Evolutionary conservation across 1,284 basidiomycete species (phyloP).

Genomic region (Lentinula novae-zelandiae): DNA sequence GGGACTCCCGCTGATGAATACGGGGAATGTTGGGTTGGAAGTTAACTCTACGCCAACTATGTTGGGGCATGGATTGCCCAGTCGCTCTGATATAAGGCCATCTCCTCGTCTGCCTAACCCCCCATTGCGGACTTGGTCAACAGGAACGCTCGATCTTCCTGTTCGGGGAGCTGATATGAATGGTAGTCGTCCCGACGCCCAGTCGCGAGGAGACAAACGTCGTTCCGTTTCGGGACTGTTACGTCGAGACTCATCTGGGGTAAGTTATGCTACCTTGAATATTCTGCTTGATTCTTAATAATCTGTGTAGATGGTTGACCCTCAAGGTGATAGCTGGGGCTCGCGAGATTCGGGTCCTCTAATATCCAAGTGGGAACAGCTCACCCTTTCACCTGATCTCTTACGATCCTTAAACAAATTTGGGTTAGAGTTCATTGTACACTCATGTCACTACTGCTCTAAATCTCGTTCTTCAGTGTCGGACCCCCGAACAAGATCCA

Average conservation of each 20-base stretch:
- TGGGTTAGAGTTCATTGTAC: constrained; percentile 56
- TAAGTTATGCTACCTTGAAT: constrained; percentile 34
- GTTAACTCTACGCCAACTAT: constrained; percentile 36
- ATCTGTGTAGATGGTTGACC: constrained; percentile 42
- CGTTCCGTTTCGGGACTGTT: constrained; percentile 66
- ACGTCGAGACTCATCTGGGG: constrained; percentile 72
- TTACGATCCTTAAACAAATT: constrained; percentile 90
- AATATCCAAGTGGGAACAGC: constrained; percentile 95
- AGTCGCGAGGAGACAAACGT: constrained; percentile 58
- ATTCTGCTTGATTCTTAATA: constrained; percentile 12
- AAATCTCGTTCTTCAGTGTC: constrained; percentile 49
- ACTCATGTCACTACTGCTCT: constrained; percentile 15
- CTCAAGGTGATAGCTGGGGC: constrained; percentile 48
- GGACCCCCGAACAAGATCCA: constrained; percentile 99
- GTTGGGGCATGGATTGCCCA: constrained; percentile 56
- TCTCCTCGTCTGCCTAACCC: constrained; percentile 58
- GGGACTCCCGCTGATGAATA: constrained; percentile 40
- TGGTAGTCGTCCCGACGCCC: constrained; percentile 34
- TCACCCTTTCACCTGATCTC: constrained; percentile 83
- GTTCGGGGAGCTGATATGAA: constrained; percentile 46
- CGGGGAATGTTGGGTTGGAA: constrained; percentile 46
- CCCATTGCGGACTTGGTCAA: constrained; percentile 78
- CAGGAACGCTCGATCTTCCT: constrained; percentile 70
- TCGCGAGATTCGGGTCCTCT: constrained; percentile 77
- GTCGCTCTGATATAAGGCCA: constrained; percentile 56